Evolutionary conservation across 805 yeast species (phyloP), one percentile per base, ranked within the genome.

Genomic region (Kluyveromyces siamensis): DNA sequence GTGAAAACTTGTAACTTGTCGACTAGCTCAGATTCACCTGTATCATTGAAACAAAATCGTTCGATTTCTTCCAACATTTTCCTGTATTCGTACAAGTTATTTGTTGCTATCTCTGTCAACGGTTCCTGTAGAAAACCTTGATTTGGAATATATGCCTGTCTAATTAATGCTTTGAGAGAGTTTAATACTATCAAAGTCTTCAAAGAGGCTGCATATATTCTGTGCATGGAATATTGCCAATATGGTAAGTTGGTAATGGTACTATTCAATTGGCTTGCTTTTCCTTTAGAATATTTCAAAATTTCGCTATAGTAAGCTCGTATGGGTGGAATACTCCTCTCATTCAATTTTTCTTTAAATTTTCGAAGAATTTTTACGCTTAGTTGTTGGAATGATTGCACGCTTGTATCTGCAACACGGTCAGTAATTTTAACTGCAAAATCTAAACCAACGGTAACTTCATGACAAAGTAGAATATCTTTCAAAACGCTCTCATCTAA

Each of bases 141-240:
- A 45, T 61, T 63, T 1, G 68, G 63, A 16, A 59, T 16, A 47
- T 58, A 62, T 9, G 63, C 45, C 41, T 63, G 66, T 41, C 63
- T 59, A 9, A 53, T 37, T 16, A 63, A 13, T 41, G 59, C 53
- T 7, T 52, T 48, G 3, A 58, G 47, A 30, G 60, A 52, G 30
- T 54, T 50, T 1, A 54, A 36, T 7, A 59, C 36, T 36, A 54
- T 50, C 27, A 55, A 48, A 9, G 53, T 48, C 37, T 62, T 52
- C 8, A 62, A 48, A 2, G 61, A 45, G 17, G 60, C 50, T 11
- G 76, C 68, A 49, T 77, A 70, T 4, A 77, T 62, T 49, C 75
- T 66, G 54, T 80, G 84, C 39, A 76, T 55, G 0, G 77, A 60
- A 50, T 63, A 69, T n/a, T 64, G 57, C 67, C 71, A 66, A 44